Percentiles rank a stretch among this genome's conserved stretches.
Evolutionary conservation across 2,329 filamentous ascomycete species (phyloP).

Genomic region (Paramyrothecium sp.): DNA sequence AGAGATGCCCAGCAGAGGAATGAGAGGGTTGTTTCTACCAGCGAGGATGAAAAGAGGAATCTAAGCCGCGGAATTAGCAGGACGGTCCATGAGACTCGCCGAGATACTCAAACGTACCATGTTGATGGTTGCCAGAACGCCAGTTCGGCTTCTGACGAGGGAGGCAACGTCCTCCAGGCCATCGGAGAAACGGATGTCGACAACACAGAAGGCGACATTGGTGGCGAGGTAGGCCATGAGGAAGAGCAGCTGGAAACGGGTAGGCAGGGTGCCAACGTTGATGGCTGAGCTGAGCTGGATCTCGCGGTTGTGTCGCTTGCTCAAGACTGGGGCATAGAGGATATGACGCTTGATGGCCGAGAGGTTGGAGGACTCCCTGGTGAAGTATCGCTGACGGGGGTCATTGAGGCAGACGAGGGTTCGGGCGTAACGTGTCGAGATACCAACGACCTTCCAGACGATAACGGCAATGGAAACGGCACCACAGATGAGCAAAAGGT

Average conservation of each 20-base stretch:
- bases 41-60: slow-evolving; percentile 72
- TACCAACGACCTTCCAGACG: slow-evolving; percentile 63
- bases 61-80: slow-evolving; percentile 18
- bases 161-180: slow-evolving; percentile 41
- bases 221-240: slow-evolving; percentile 54
- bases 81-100: not conserved
- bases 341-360: slow-evolving; percentile 73
- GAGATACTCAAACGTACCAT: slow-evolving; percentile 50
- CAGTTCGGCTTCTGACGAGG: slow-evolving; percentile 66
- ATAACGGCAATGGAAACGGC: slow-evolving; percentile 62
- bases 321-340: slow-evolving; percentile 63
- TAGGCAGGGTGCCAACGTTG: slow-evolving; percentile 59
- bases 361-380: slow-evolving; percentile 48
- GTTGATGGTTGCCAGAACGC: slow-evolving; percentile 70
- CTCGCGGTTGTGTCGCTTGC: slow-evolving; percentile 64
- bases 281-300: slow-evolving; percentile 56
- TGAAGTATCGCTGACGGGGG: slow-evolving; percentile 78
- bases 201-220: slow-evolving; percentile 66
- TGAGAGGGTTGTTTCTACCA: slow-evolving; percentile 76
- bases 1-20: slow-evolving; percentile 67
- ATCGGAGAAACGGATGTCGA: slow-evolving; percentile 59
- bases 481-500: slow-evolving; percentile 63
- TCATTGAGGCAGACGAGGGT: slow-evolving; percentile 75
- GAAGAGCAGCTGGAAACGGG: slow-evolving; percentile 57
- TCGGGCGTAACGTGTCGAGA: slow-evolving; percentile 66